A percentile compares a stretch with the other conserved stretches of the same genome.
phyloP scores from a whole-genome alignment of 108 stramenopile genomes.

The Pseudonitzschia delicatissima region DNA sequence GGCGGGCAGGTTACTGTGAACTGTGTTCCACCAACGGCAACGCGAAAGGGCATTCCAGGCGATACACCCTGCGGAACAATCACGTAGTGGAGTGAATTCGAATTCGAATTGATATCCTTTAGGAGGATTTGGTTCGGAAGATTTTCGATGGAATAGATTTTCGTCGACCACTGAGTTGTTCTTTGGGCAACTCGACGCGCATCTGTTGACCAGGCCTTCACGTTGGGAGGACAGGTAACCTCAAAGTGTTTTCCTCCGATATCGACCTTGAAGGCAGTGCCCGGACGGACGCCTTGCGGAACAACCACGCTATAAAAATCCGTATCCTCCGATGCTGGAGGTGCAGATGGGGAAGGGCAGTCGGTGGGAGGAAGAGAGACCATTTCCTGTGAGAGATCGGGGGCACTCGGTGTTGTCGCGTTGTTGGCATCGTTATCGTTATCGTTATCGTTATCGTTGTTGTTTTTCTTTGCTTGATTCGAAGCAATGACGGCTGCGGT shows the following conservation, averaged over 20 bases:
- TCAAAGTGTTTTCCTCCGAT: background rate
- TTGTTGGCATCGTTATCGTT: background rate
- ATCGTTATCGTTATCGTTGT: background rate
- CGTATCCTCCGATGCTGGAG: background rate
- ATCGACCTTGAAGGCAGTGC: conserved; percentile 76
- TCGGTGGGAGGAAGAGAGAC: background rate
- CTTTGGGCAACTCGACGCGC: too few species aligned
- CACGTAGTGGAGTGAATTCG: conserved; percentile 73
- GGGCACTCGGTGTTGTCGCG: background rate
- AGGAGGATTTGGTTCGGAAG: too few species aligned
- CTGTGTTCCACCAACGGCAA: conserved; percentile 81
- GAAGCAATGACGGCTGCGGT: background rate
- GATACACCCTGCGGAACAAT: conserved; percentile 77
- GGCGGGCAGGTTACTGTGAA: conserved; percentile 89
- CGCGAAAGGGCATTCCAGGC: conserved; percentile 83
- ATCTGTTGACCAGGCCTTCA: background rate
- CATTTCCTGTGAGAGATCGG: too few species aligned
- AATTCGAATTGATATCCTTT: too few species aligned
- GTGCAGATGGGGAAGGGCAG: background rate
- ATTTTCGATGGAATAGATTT: too few species aligned
- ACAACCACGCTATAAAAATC: conserved; percentile 71
- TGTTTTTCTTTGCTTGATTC: background rate
- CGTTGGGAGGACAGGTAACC: background rate
- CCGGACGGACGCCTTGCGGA: conserved; percentile 74
- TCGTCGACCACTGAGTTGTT: too few species aligned